Evolutionary conservation across 176 grass and related monocot species (phyloP).

Genomic region (Hsuehochloa calcarea): DNA sequence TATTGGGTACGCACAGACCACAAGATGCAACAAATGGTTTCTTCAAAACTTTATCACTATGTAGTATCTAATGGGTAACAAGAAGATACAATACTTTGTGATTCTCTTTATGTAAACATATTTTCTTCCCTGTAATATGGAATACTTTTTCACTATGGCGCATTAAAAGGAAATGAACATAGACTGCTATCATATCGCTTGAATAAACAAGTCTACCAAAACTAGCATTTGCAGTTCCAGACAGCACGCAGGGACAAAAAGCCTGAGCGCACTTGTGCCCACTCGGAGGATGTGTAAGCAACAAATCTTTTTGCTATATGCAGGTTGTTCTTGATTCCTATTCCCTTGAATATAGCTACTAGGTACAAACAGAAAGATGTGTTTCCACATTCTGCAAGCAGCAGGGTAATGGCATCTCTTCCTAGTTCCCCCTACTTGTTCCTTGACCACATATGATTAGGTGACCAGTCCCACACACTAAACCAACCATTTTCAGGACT

Average conservation of each 20-base stretch:
- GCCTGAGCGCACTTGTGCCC: background rate
- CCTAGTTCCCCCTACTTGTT: background rate
- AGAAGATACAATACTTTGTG: background rate
- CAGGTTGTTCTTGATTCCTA: background rate
- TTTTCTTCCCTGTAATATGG: too few relatives aligned
- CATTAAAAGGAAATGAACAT: too few relatives aligned
- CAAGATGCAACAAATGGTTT: background rate
- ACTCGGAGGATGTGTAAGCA: background rate
- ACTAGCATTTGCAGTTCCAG: too few relatives aligned
- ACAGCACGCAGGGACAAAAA: too few relatives aligned
- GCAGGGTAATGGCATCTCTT: background rate
- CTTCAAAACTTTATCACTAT: background rate
- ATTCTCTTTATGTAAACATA: background rate
- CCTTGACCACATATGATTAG: background rate
- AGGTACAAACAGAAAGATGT: background rate
- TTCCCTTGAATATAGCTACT: background rate
- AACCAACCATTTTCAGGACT: background rate
- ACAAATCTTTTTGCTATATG: background rate
- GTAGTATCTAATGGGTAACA: background rate
- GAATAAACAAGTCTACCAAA: too few relatives aligned
- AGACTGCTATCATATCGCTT: too few relatives aligned
- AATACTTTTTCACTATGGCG: too few relatives aligned
- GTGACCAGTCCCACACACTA: background rate
- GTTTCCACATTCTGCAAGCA: background rate
- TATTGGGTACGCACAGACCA: background rate